Conservation (phyloP, 2,329 filamentous ascomycete species). For the Macrophomina tecta region DNA sequence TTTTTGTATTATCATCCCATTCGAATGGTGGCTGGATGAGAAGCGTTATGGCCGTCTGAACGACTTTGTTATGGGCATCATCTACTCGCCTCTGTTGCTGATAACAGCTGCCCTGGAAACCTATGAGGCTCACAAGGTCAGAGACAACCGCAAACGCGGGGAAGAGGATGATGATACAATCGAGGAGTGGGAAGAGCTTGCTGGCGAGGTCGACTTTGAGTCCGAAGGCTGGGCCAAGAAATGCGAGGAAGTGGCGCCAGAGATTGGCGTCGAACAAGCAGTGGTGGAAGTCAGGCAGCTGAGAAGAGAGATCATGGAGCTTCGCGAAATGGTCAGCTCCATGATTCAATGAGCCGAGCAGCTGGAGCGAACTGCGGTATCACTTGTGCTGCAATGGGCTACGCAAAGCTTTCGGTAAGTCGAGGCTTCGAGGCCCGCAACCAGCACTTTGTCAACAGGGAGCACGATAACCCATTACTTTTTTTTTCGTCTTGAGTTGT, state of each 20-base stretch:
- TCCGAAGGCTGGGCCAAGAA: conserved; percentile 83
- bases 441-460: neutral
- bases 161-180: conserved; percentile 88
- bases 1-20: conserved; percentile 74
- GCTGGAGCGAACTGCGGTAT: too few relatives aligned
- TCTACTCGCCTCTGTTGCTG: conserved; percentile 85
- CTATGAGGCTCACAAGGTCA: conserved; percentile 62
- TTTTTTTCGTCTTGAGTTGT: too few relatives aligned
- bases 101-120: conserved; percentile 70
- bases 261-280: conserved; percentile 79
- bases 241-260: conserved; percentile 76
- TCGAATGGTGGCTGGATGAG: conserved; percentile 95
- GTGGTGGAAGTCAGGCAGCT: conserved; percentile 66
- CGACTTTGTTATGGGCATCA: conserved; percentile 81
- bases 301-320: conserved; percentile 51
- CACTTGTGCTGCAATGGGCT: neutral
- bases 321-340: conserved; percentile 61
- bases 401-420: neutral
- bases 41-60: conserved; percentile 79
- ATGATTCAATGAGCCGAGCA: conserved; percentile 18
- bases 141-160: conserved; percentile 75
- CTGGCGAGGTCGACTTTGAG: conserved; percentile 76
- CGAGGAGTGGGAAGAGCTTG: conserved; percentile 92
- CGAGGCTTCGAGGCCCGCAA: neutral
- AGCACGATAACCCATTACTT: neutral